phyloP scores from a whole-genome alignment of 2,329 filamentous ascomycete genomes.

The Penicillium sp. region DNA sequence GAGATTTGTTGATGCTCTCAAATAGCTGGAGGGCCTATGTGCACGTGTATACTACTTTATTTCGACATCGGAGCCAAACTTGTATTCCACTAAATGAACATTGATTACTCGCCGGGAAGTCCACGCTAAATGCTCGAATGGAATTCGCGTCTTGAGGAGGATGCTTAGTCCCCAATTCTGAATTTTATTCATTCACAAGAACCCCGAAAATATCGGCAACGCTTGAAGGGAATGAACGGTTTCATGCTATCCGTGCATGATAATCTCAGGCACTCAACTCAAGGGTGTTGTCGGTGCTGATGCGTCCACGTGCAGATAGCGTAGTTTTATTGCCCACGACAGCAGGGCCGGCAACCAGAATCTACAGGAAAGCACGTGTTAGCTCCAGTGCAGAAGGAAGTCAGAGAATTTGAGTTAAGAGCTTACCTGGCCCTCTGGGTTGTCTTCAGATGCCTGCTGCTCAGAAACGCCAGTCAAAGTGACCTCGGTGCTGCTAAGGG shows the following conservation, averaged over 20 bases:
- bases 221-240: not conserved
- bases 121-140: not conserved
- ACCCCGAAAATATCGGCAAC: slow-evolving; percentile 3
- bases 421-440: slow-evolving; percentile 63
- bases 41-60: slow-evolving; percentile 28
- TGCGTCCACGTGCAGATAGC: slow-evolving; percentile 64
- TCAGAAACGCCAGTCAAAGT: slow-evolving; percentile 56
- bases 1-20: not conserved
- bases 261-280: slow-evolving; percentile 45
- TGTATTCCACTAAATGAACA: slow-evolving; percentile 23
- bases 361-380: slow-evolving; percentile 47
- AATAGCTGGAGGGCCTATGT: not conserved
- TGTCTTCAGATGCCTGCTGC: slow-evolving; percentile 37
- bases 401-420: not conserved
- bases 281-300: slow-evolving; percentile 74
- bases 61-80: slow-evolving; percentile 22
- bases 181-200: not conserved
- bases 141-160: not conserved
- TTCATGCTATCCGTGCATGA: not conserved
- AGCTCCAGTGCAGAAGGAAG: not conserved
- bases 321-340: slow-evolving; percentile 69
- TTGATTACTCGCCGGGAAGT: not conserved
- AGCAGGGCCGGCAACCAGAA: slow-evolving; percentile 71
- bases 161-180: not conserved
- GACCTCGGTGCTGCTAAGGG: slow-evolving; percentile 77